A percentile compares a stretch with the other conserved stretches of the same genome.
phyloP scores from a whole-genome alignment of 2,329 filamentous ascomycete genomes.

The Pseudopyrenochaeta lycopersici region DNA sequence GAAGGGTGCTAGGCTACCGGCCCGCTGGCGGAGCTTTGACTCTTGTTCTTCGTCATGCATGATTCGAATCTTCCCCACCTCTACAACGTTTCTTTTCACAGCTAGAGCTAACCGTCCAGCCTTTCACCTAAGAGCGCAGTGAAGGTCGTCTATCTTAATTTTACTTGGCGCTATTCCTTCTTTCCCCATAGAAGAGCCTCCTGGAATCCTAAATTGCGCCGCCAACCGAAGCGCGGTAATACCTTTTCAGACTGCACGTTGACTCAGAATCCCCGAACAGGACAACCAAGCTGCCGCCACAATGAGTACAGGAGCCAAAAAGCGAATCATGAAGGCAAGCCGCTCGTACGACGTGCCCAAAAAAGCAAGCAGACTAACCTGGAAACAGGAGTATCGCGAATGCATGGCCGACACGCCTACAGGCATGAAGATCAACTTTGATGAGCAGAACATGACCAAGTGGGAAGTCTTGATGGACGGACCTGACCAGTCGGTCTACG shows the following conservation, averaged over 20 bases:
- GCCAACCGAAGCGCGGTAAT: constrained; percentile 8
- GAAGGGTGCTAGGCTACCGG: constrained; percentile 11
- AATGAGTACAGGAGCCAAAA: constrained; percentile 52
- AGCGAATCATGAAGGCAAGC: constrained; percentile 57
- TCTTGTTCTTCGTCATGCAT: constrained; percentile 21
- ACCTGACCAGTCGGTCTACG: constrained; percentile 70
- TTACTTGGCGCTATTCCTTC: not conserved
- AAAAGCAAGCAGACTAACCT: constrained; percentile 16
- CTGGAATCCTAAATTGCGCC: not conserved
- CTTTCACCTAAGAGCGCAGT: constrained; percentile 5
- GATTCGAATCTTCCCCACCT: constrained; percentile 19
- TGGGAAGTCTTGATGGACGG: constrained; percentile 75
- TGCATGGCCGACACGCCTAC: constrained; percentile 46
- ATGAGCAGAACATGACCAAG: constrained; percentile 71
- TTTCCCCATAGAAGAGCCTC: not conserved
- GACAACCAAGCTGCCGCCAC: constrained; percentile 22
- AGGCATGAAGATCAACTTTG: constrained; percentile 55
- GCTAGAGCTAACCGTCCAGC: constrained; percentile 7
- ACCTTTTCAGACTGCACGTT: constrained; percentile 10
- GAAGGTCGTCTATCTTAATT: constrained; percentile 1
- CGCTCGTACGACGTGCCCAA: not conserved
- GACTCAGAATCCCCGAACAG: constrained; percentile 12
- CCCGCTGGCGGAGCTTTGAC: constrained; percentile 21
- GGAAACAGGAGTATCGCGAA: constrained; percentile 45
- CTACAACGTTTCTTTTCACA: constrained; percentile 13